phyloP scores from a whole-genome alignment of 495 filamentous ascomycete species.

The Bacidia rubella region DNA sequence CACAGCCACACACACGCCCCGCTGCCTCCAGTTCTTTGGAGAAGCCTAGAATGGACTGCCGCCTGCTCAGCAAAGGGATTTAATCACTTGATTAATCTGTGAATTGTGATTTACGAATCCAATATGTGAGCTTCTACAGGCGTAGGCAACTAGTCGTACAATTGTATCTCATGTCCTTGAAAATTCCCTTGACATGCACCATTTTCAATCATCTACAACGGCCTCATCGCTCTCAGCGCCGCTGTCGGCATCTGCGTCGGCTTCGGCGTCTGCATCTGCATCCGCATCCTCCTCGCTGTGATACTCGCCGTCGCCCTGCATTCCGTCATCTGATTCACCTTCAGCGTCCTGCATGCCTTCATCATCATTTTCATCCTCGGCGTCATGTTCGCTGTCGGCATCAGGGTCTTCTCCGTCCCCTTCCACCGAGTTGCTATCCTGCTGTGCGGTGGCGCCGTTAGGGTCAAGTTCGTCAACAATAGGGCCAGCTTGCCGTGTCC shows the following conservation, averaged over 20 bases:
- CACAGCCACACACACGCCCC: no score
- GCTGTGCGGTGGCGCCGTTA: neutral
- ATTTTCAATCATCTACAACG: constrained; percentile 1
- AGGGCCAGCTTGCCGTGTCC: neutral
- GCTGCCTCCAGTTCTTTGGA: no score
- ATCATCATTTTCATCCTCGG: constrained; percentile 10
- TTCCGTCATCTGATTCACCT: constrained; percentile 10
- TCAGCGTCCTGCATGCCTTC: constrained; percentile 6
- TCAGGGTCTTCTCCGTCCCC: neutral
- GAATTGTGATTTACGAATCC: neutral
- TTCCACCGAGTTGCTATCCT: constrained; percentile 4
- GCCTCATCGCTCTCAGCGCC: constrained; percentile 14
- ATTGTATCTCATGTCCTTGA: neutral
- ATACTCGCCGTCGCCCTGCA: constrained; percentile 11
- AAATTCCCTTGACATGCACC: neutral
- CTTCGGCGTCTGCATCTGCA: constrained; percentile 8
- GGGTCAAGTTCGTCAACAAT: neutral
- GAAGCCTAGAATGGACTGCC: no score
- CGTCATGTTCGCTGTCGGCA: neutral
- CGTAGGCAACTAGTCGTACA: neutral
- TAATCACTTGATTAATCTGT: no score
- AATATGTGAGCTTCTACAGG: neutral
- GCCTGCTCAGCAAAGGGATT: no score
- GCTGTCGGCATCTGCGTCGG: constrained; percentile 5
- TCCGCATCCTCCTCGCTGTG: constrained; percentile 15